Base-by-base conservation (phyloP, 2,329 filamentous ascomycete species). In the Aaosphaeria pasadenensis region DNA sequence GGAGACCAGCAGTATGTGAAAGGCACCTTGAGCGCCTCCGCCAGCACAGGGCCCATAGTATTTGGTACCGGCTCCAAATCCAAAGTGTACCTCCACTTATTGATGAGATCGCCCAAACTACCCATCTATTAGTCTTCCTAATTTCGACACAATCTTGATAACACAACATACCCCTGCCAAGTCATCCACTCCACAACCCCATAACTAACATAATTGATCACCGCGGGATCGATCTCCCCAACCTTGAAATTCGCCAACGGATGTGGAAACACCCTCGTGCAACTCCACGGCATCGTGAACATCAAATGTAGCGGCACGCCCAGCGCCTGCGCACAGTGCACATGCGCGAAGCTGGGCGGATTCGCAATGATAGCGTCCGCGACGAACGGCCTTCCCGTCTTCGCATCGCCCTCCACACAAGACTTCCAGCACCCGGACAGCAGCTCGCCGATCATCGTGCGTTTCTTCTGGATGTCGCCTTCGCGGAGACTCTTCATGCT, bases 241-340 rank as follows among this genome's bases (percentile, higher is more conserved):
- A 62, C 61, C 30, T 69, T 63, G 29, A 80, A 48, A 55, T 79
- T 79, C 0, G 77, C 76, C 44, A 81, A 55, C 0, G 78, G 78
- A 60, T 79, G 77, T 0, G 76, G 71, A 52, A 78, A 78, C 1
- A 64, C 67, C 35, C 53, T 59, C 2, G 77, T 79, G 5, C 59
- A 63, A 28, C 59, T 72, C 72, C 74, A 81, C 4, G 77, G 77
- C 77, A 80, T 81, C 0, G 90, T 95, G 71, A 95, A 95, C 84
- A 95, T 92, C 60, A 95, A 80, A 60, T 89, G 87, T 7, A 89
- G 62, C 0, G 87, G 87, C 29, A 89, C 80, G 1, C 85, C 86
- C 56, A 89, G 66, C 62, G 85, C 86, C 70, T 90, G 85, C 0
- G 87, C 87, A 52, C 86, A 80, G 58, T 89, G 87, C 1, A 89